Conservation (phyloP, 805 yeast species). For the Saturnispora kantuleensis region DNA sequence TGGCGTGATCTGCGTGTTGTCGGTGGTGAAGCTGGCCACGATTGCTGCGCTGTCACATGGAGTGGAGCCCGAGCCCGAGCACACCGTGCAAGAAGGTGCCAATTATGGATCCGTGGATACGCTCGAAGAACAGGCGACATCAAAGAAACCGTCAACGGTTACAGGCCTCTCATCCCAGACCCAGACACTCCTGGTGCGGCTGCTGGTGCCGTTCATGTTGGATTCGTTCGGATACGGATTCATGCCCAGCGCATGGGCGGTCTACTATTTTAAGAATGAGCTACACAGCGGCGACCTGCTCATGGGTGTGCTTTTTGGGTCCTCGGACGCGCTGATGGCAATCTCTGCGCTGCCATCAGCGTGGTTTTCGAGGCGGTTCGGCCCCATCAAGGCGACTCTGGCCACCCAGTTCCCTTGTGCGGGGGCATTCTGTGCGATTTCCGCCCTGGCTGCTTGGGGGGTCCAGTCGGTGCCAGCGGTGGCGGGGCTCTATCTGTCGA, state of each 20-base stretch:
- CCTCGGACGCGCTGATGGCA: constrained; percentile 52
- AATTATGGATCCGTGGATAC: neutral
- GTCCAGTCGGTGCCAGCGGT: constrained; percentile 28
- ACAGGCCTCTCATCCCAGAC: constrained; percentile 36
- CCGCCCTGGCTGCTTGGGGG: too few relatives aligned
- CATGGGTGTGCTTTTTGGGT: constrained; percentile 60
- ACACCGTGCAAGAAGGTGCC: neutral
- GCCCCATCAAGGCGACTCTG: constrained; percentile 72
- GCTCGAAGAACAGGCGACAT: neutral
- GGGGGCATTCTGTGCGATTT: constrained; percentile 19
- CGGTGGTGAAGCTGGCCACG: constrained; percentile 39
- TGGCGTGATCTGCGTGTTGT: constrained; percentile 43
- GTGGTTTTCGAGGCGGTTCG: constrained; percentile 49
- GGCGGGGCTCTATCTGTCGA: constrained; percentile 39
- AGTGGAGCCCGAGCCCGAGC: constrained; percentile 34
- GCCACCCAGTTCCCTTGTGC: constrained; percentile 74
- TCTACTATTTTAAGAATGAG: constrained; percentile 59
- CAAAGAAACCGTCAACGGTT: constrained; percentile 8
- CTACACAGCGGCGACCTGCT: constrained; percentile 46
- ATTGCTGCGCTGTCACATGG: constrained; percentile 41
- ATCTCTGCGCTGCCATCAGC: constrained; percentile 74
- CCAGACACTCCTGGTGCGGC: constrained; percentile 33
- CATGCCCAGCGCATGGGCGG: constrained; percentile 83
- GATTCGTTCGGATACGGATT: constrained; percentile 87
- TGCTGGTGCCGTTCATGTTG: constrained; percentile 58